phyloP scores from a whole-genome alignment of 768 basidiomycete species.

The Lanmaoa pseudosensibilis region DNA sequence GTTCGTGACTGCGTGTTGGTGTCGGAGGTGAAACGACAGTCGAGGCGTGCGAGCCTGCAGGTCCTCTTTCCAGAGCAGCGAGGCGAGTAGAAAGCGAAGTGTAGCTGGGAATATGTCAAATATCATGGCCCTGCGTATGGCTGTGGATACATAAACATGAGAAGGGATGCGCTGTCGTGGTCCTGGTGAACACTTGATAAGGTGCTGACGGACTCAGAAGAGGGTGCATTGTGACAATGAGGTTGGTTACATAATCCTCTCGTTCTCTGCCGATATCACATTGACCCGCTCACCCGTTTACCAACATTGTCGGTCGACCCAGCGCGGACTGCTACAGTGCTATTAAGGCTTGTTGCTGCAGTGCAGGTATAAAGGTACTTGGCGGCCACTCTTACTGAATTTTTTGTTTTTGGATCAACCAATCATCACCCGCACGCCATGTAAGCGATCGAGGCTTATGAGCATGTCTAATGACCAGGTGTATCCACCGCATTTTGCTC shows the following conservation, averaged over 20 bases:
- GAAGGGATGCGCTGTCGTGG: background rate
- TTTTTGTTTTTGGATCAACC: background rate
- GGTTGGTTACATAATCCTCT: slow-evolving; percentile 14
- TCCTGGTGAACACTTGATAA: background rate
- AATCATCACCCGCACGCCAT: background rate
- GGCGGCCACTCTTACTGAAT: background rate
- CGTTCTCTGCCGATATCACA: background rate
- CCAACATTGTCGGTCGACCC: background rate
- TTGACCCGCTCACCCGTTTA: too few relatives aligned
- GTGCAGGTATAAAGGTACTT: too few relatives aligned
- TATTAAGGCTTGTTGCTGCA: background rate
- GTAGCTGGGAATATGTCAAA: slow-evolving; percentile 38
- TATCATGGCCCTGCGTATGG: slow-evolving; percentile 14
- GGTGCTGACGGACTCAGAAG: too few relatives aligned
- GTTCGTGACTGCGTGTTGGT: slow-evolving; percentile 58
- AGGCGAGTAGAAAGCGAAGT: slow-evolving; percentile 43
- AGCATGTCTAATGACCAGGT: background rate
- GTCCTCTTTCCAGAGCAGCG: slow-evolving; percentile 38
- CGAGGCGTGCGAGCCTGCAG: slow-evolving; percentile 34
- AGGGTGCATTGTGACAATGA: too few relatives aligned
- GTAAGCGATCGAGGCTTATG: background rate
- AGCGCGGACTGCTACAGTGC: background rate
- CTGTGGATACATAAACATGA: background rate
- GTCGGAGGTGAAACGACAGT: slow-evolving; percentile 63
- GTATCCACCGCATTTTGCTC: background rate